These are phyloP conservation scores for Malus sieversii DNA, from an alignment of 306 rosid genomes.

Conservation along the genomic window DNA sequence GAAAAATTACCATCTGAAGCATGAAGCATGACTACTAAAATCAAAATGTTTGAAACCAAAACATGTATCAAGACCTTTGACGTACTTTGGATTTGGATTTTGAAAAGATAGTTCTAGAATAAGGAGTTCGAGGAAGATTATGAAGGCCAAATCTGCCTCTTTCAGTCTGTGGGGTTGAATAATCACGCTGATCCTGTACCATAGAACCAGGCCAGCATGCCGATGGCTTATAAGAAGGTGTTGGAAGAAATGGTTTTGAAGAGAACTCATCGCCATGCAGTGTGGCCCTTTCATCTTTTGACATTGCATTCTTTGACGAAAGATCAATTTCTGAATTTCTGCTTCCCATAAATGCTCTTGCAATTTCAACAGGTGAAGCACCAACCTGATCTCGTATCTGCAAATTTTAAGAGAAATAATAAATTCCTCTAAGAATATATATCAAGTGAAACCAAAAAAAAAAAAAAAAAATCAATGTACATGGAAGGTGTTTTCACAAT, in stretches of 20 bases:
- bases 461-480: not conserved
- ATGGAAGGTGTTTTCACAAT: not conserved
- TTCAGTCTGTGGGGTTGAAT: constrained; percentile 60
- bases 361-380: constrained; percentile 83
- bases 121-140: constrained; percentile 75
- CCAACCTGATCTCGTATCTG: constrained; percentile 54
- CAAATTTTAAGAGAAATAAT: constrained; percentile 15
- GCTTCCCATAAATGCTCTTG: constrained; percentile 81
- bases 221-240: constrained; percentile 46
- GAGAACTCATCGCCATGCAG: constrained; percentile 35
- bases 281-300: constrained; percentile 29
- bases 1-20: not conserved
- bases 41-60: constrained; percentile 12
- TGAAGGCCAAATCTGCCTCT: constrained; percentile 56
- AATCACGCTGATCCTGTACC: constrained; percentile 41
- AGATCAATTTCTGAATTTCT: constrained; percentile 46
- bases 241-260: constrained; percentile 38
- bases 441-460: not conserved
- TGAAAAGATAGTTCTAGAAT: constrained; percentile 70
- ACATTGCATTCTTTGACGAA: constrained; percentile 31
- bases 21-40: not conserved
- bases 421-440: constrained; percentile 5
- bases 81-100: constrained; percentile 70
- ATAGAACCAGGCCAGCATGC: constrained; percentile 86
- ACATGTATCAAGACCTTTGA: constrained; percentile 8